A percentile compares a stretch with the other conserved stretches of the same genome.
These are phyloP conservation scores for Termitomyces sp. DNA, from an alignment of 768 basidiomycete species.

Conservation along the genomic window DNA sequence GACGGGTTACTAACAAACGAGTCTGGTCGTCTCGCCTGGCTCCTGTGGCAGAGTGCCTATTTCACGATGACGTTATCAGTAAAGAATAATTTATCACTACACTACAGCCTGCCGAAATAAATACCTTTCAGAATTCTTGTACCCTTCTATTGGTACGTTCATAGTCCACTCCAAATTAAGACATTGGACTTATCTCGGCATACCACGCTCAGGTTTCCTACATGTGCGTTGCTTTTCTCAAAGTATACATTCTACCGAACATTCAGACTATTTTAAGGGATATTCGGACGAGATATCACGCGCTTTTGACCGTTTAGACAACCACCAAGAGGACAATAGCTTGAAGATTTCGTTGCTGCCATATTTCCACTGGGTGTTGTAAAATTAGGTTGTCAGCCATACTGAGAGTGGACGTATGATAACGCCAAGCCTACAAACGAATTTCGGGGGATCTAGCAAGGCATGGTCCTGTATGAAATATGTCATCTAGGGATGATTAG, in stretches of 20 bases:
- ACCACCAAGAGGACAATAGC: background rate
- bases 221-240: background rate
- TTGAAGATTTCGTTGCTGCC: too few relatives aligned
- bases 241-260: background rate
- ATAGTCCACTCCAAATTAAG: background rate
- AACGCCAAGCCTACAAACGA: background rate
- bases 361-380: background rate
- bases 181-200: background rate
- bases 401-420: background rate
- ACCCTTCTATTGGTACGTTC: constrained; percentile 10
- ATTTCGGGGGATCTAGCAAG: too few relatives aligned
- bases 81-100: constrained; percentile 49
- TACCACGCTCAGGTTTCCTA: constrained; percentile 6
- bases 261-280: constrained; percentile 4
- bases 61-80: constrained; percentile 71
- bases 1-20: constrained; percentile 51
- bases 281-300: constrained; percentile 49
- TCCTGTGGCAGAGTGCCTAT: constrained; percentile 79
- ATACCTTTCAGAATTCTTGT: constrained; percentile 5
- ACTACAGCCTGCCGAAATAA: background rate
- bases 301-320: constrained; percentile 42
- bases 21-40: constrained; percentile 67
- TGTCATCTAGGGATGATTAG: too few relatives aligned
- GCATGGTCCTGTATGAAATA: too few relatives aligned
- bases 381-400: background rate